phyloP scores from a whole-genome alignment of 257 asterid genomes.

The Lavandula angustifolia region DNA sequence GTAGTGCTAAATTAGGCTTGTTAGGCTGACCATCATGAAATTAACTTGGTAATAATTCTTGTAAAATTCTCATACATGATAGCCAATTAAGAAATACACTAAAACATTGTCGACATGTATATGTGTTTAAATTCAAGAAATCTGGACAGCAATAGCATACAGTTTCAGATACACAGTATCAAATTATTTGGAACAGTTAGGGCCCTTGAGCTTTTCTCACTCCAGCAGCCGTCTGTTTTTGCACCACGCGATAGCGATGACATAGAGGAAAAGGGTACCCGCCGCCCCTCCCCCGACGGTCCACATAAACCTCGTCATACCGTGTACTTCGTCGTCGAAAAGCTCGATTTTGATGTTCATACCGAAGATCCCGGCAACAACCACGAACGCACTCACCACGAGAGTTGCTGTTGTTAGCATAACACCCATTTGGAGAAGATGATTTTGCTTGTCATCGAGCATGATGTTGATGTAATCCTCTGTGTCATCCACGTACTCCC shows the following conservation, averaged over 20 bases:
- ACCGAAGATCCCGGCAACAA: constrained; percentile 53
- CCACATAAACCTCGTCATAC: constrained; percentile 49
- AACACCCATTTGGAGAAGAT: constrained; percentile 63
- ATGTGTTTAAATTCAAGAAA: too few relatives aligned
- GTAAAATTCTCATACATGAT: too few relatives aligned
- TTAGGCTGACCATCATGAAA: too few relatives aligned
- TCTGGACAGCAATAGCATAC: too few relatives aligned
- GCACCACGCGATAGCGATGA: constrained; percentile 54
- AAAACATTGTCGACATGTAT: too few relatives aligned
- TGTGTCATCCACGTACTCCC: constrained; percentile 63
- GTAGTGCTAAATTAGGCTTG: too few relatives aligned
- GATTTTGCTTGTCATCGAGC: constrained; percentile 68
- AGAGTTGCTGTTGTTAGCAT: constrained; percentile 61
- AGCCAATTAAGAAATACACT: too few relatives aligned
- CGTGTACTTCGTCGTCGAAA: constrained; percentile 31
- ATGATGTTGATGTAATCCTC: constrained; percentile 64
- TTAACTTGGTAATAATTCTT: too few relatives aligned
- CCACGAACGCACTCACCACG: constrained; percentile 53
- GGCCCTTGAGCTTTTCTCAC: constrained; percentile 16
- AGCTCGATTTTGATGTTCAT: constrained; percentile 52
- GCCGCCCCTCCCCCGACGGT: constrained; percentile 56
- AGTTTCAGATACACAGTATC: too few relatives aligned
- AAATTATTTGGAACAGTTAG: neutral
- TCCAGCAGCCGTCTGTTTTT: constrained; percentile 52
- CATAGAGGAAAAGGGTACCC: constrained; percentile 44